Percentiles rank a stretch among this genome's conserved stretches.
These are phyloP conservation scores for Zygoascus ofunaensis DNA, from an alignment of 805 yeast genomes.

Conservation along the genomic window DNA sequence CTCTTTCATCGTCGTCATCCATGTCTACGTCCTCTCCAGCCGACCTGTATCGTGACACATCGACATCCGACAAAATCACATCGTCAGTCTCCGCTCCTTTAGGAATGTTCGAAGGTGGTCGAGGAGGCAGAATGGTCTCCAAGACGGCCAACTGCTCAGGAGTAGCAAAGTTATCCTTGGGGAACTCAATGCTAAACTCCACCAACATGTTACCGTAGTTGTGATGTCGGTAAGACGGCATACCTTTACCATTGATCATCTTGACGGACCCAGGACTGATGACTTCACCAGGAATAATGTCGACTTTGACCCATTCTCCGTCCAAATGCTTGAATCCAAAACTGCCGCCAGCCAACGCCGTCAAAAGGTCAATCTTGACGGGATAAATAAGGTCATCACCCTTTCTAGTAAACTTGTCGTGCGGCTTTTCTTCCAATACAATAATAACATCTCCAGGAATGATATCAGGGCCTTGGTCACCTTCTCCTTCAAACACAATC, in stretches of 20 bases:
- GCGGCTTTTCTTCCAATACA: conserved; percentile 83
- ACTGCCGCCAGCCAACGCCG: conserved; percentile 95
- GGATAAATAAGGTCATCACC: conserved; percentile 80
- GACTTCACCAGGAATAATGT: conserved; percentile 85
- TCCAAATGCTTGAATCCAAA: conserved; percentile 80
- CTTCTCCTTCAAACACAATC: conserved; percentile 87
- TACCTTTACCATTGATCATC: conserved; percentile 88
- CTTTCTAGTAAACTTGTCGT: conserved; percentile 72
- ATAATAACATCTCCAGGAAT: conserved; percentile 96
- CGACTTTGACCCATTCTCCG: conserved; percentile 81
- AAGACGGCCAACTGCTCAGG: conserved; percentile 62
- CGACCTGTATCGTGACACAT: conserved; percentile 44
- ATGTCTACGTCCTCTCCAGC: conserved; percentile 34
- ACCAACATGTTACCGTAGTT: conserved; percentile 80
- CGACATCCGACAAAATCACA: conserved; percentile 59
- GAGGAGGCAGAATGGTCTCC: conserved; percentile 71
- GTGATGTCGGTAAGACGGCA: conserved; percentile 89
- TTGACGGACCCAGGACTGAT: conserved; percentile 75
- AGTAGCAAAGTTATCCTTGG: conserved; percentile 57
- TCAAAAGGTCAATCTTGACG: conserved; percentile 81
- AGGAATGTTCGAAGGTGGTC: conserved; percentile 53
- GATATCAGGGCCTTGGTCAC: conserved; percentile 92
- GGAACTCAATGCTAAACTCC: conserved; percentile 85
- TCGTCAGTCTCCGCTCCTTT: conserved; percentile 72
- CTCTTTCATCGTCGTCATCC: conserved; percentile 45